These are phyloP conservation scores for Umbelopsis isabellina DNA, from an alignment of 192 early-diverging fungal genomes.

Conservation along the genomic window DNA sequence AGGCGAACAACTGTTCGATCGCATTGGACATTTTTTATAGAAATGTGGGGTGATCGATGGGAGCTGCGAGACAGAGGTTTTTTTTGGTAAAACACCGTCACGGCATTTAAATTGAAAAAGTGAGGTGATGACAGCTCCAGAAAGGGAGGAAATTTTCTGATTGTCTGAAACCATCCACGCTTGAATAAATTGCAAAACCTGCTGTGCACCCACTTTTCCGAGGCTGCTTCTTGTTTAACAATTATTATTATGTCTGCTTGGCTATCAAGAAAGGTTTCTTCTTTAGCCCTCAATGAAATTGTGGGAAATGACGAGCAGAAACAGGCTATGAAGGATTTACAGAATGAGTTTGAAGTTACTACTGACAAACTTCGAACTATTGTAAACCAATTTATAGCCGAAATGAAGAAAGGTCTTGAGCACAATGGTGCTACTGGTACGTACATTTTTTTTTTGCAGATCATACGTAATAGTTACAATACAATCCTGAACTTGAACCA, in stretches of 20 bases:
- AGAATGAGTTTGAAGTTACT: constrained; percentile 9
- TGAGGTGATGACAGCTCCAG: no score
- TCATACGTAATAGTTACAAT: neutral
- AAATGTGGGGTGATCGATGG: no score
- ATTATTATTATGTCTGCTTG: constrained; percentile 1
- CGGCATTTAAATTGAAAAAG: neutral
- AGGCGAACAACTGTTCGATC: neutral
- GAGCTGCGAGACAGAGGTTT: no score
- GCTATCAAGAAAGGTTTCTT: constrained; percentile 10
- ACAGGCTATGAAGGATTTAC: constrained; percentile 41
- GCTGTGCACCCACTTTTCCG: no score
- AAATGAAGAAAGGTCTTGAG: constrained; percentile 6
- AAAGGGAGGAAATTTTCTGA: neutral
- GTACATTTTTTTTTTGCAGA: neutral
- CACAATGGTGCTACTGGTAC: constrained; percentile 33
- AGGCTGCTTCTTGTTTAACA: neutral
- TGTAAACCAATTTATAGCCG: neutral
- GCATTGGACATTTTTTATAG: neutral
- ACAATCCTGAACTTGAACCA: constrained; percentile 44
- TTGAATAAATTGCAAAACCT: no score
- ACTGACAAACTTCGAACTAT: constrained; percentile 12
- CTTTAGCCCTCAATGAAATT: constrained; percentile 22
- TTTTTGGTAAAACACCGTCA: neutral
- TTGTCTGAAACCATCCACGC: neutral
- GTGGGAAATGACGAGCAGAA: constrained; percentile 50